Conservation (phyloP, 768 basidiomycete species). For the Coprinopsis marcescibilis region DNA sequence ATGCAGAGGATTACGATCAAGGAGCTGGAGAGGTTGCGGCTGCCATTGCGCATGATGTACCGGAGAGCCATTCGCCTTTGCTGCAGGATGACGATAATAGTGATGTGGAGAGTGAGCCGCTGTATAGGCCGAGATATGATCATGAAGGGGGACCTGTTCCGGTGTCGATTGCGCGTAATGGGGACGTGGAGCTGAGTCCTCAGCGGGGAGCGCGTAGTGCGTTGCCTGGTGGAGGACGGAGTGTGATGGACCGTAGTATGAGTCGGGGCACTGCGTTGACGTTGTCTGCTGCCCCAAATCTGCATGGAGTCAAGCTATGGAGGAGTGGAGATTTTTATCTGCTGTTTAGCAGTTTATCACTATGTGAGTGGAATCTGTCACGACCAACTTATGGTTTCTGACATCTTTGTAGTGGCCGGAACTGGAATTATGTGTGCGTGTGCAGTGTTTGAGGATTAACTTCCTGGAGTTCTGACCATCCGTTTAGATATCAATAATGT, state of each 20-base stretch:
- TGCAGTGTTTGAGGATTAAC: not conserved
- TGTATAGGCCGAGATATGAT: too few relatives aligned
- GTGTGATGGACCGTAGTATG: slow-evolving; percentile 12
- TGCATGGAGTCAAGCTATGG: slow-evolving; percentile 50
- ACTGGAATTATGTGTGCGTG: slow-evolving; percentile 78
- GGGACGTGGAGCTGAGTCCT: slow-evolving; percentile 15
- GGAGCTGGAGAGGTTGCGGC: not conserved
- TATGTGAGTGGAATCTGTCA: slow-evolving; percentile 38
- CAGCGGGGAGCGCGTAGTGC: too few relatives aligned
- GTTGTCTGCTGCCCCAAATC: slow-evolving; percentile 36
- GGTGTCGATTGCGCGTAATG: not conserved
- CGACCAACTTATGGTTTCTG: slow-evolving; percentile 5
- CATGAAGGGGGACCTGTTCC: not conserved
- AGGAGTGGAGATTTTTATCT: slow-evolving; percentile 58
- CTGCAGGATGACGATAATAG: not conserved
- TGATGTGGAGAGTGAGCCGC: too few relatives aligned
- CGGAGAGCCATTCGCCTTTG: not conserved
- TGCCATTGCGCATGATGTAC: not conserved
- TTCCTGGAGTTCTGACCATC: slow-evolving; percentile 22
- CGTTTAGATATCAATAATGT: slow-evolving; percentile 76
- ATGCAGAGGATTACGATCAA: not conserved
- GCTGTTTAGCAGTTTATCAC: slow-evolving; percentile 48
- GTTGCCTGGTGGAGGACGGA: not conserved
- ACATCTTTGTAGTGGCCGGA: slow-evolving; percentile 51
- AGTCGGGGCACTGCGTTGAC: slow-evolving; percentile 20